phyloP scores from a whole-genome alignment of 768 basidiomycete genomes.

The Lactifluus pinguis region DNA sequence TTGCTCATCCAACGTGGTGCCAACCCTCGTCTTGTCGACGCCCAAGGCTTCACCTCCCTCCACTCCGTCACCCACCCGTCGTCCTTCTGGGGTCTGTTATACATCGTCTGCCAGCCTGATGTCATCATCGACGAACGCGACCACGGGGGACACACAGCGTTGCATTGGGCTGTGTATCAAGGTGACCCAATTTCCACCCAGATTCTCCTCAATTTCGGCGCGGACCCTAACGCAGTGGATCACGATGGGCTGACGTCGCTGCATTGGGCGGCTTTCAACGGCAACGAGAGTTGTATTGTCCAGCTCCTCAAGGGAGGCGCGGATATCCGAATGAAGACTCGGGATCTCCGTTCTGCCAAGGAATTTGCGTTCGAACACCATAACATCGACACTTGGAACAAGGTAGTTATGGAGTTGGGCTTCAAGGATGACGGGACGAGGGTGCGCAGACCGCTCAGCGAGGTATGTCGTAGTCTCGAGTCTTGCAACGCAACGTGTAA shows the following conservation, averaged over 20 bases:
- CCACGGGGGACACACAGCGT: slow-evolving; percentile 79
- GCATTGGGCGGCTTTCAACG: slow-evolving; percentile 91
- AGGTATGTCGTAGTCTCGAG: slow-evolving; percentile 35
- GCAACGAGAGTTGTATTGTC: slow-evolving; percentile 75
- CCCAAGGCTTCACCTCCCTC: slow-evolving; percentile 89
- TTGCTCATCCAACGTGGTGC: slow-evolving; percentile 82
- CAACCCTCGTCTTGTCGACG: slow-evolving; percentile 82
- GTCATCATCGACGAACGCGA: slow-evolving; percentile 85
- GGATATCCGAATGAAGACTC: slow-evolving; percentile 70
- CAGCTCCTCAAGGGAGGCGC: slow-evolving; percentile 79
- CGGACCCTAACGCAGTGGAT: slow-evolving; percentile 66
- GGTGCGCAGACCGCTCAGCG: slow-evolving; percentile 56
- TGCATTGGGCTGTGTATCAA: slow-evolving; percentile 99
- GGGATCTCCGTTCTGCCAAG: slow-evolving; percentile 70
- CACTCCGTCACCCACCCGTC: slow-evolving; percentile 91
- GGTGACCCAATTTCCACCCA: slow-evolving; percentile 92
- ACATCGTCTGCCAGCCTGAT: slow-evolving; percentile 75
- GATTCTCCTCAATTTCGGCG: slow-evolving; percentile 77
- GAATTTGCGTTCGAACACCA: slow-evolving; percentile 92
- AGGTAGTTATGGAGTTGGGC: slow-evolving; percentile 77
- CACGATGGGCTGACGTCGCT: slow-evolving; percentile 74
- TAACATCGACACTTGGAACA: slow-evolving; percentile 67
- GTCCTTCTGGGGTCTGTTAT: slow-evolving; percentile 85
- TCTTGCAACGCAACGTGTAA: not conserved
- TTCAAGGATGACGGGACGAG: slow-evolving; percentile 64